These are phyloP conservation scores for Nephelium lappaceum DNA, from an alignment of 345 rosid genomes.

Conservation along the genomic window DNA sequence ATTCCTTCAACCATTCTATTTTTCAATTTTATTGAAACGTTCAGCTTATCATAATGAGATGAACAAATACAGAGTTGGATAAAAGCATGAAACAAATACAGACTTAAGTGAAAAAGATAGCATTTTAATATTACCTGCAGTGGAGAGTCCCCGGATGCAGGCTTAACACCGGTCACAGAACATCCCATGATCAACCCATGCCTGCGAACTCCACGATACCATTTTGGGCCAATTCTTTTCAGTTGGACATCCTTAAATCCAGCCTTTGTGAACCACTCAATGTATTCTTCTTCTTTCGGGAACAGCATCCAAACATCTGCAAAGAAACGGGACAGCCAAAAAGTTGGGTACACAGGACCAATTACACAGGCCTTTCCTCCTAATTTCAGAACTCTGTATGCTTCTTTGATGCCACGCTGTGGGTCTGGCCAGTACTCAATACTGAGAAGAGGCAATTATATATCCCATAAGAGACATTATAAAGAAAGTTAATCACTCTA, in stretches of 20 bases:
- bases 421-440: constrained; percentile 99
- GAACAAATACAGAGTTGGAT: neutral
- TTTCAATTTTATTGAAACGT: neutral
- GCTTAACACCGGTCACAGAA: constrained; percentile 94
- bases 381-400: constrained; percentile 88
- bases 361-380: constrained; percentile 94
- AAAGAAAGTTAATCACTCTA: constrained; percentile 10
- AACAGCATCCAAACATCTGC: constrained; percentile 99
- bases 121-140: constrained; percentile 72
- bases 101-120: constrained; percentile 4
- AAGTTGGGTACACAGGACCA: constrained; percentile 97
- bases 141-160: constrained; percentile 97
- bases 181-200: constrained; percentile 99
- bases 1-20: neutral
- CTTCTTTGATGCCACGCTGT: constrained; percentile 95
- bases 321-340: constrained; percentile 96
- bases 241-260: constrained; percentile 92
- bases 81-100: neutral
- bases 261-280: constrained; percentile 92
- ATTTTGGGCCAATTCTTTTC: constrained; percentile 97
- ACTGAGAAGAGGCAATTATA: constrained; percentile 41
- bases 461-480: constrained; percentile 17
- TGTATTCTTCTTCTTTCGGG: constrained; percentile 99
- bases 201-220: constrained; percentile 99
- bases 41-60: neutral